phyloP scores from a whole-genome alignment of 1,284 basidiomycete genomes.

The Fomitopsis betulina region DNA sequence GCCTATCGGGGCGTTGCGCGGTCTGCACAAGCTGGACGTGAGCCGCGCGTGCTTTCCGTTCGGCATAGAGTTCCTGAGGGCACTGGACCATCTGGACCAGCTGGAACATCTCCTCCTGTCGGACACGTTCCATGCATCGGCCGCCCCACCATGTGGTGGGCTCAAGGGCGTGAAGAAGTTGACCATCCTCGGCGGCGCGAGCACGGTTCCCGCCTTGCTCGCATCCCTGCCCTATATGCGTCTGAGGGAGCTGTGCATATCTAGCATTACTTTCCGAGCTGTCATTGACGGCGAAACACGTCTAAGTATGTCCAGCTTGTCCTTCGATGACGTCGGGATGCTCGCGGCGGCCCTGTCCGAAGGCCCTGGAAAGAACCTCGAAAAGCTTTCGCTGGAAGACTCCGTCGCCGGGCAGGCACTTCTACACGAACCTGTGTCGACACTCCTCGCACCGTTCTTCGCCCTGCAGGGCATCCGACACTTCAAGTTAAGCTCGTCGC shows the following conservation, averaged over 20 bases:
- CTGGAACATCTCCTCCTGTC: not conserved
- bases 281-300: too few species aligned
- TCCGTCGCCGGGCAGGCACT: too few species aligned
- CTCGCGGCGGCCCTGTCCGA: too few species aligned
- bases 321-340: too few species aligned
- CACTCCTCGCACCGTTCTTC: too few species aligned
- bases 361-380: too few species aligned
- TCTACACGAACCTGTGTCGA: too few species aligned
- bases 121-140: not conserved
- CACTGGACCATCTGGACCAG: not conserved
- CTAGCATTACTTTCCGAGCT: too few species aligned
- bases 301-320: not conserved
- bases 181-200: not conserved
- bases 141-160: not conserved
- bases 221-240: not conserved
- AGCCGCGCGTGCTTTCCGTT: not conserved
- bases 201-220: not conserved
- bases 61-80: not conserved
- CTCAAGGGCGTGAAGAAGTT: not conserved
- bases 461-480: too few species aligned
- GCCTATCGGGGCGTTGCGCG: not conserved
- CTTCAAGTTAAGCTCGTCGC: too few species aligned
- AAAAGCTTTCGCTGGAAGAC: too few species aligned
- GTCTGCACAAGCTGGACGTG: not conserved
- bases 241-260: too few species aligned